These are phyloP conservation scores for Pezicula radicicola DNA, from an alignment of 2,329 filamentous ascomycete genomes.

Conservation along the genomic window DNA sequence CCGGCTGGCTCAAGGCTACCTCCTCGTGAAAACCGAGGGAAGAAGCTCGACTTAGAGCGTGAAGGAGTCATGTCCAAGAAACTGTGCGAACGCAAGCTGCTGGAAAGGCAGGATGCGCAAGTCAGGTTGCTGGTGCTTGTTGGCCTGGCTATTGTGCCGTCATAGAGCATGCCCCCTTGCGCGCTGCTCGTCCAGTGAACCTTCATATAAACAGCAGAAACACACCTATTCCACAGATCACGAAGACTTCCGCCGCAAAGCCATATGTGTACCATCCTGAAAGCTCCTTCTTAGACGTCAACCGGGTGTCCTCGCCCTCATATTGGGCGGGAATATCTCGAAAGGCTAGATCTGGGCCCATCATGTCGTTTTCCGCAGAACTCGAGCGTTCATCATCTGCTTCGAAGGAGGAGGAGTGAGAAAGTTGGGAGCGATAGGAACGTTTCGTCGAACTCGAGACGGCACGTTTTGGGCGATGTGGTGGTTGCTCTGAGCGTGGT, in stretches of 20 bases:
- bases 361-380: constrained; percentile 26
- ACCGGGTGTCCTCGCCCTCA: constrained; percentile 80
- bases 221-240: constrained; percentile 82
- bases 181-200: background rate
- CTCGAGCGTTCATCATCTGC: constrained; percentile 66
- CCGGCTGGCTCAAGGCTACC: background rate
- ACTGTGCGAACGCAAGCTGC: too few species aligned
- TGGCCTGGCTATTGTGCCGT: constrained; percentile 11
- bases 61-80: too few species aligned
- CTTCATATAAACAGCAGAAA: constrained; percentile 10
- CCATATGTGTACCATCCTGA: constrained; percentile 94
- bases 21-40: background rate
- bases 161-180: background rate
- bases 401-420: constrained; percentile 60
- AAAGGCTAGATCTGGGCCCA: constrained; percentile 31
- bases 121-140: background rate
- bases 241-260: constrained; percentile 95
- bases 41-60: too few species aligned
- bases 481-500: constrained; percentile 14
- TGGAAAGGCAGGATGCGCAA: too few species aligned
- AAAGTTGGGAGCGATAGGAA: constrained; percentile 53
- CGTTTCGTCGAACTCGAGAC: constrained; percentile 40
- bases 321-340: constrained; percentile 49
- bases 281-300: constrained; percentile 84
- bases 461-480: constrained; percentile 19